Percentiles rank a stretch among this genome's conserved stretches.
phyloP scores from a whole-genome alignment of 352 stramenopile genomes.

The Globisporangium spiculum region DNA sequence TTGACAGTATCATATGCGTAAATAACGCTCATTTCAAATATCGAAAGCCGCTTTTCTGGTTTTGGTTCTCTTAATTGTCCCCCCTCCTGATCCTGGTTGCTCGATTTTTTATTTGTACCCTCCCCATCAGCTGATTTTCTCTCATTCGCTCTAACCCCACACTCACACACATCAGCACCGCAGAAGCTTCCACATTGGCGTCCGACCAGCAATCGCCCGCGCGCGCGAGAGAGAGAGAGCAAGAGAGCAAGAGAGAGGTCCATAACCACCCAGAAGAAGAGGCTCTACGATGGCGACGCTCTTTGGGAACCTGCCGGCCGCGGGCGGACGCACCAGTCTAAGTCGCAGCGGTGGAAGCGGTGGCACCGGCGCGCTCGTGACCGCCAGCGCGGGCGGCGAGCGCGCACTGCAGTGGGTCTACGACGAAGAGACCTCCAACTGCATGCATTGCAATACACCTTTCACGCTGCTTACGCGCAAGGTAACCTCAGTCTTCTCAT shows the following conservation, averaged over 20 bases:
- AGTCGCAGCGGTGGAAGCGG: constrained; percentile 19
- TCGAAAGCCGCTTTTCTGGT: neutral
- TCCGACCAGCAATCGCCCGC: neutral
- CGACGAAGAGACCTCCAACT: constrained; percentile 83
- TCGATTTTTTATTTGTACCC: neutral
- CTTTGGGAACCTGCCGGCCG: constrained; percentile 66
- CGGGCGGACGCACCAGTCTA: constrained; percentile 41
- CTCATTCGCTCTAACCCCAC: neutral
- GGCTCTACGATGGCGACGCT: constrained; percentile 51
- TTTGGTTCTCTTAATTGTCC: neutral
- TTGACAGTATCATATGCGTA: no score
- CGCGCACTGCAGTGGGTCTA: constrained; percentile 77
- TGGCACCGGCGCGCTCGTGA: constrained; percentile 34
- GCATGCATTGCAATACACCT: constrained; percentile 85
- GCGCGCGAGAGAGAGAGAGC: neutral
- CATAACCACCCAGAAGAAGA: neutral
- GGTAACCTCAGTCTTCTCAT: constrained; percentile 24
- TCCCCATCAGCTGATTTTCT: neutral
- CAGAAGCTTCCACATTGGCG: neutral
- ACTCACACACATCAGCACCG: neutral
- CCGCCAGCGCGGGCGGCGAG: constrained; percentile 28
- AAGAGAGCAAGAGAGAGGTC: neutral
- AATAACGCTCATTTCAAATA: neutral
- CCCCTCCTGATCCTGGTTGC: neutral
- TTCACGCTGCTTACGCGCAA: constrained; percentile 84